Base-by-base conservation (phyloP, 805 yeast genomes). In the Nakazawaea ambrosiae region DNA sequence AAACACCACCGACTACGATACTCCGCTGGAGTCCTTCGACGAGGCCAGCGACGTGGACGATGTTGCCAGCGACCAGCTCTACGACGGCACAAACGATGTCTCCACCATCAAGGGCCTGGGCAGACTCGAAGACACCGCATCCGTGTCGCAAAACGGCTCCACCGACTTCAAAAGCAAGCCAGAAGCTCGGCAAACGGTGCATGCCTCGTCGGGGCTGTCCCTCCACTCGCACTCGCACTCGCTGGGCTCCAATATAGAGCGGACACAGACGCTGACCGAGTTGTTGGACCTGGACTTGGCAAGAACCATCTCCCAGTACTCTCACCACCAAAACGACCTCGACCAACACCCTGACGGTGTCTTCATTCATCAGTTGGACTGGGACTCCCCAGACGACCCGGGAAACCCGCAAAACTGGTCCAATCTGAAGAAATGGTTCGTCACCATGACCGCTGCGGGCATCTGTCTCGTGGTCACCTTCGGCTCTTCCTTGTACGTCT, bases 341-440 rank as follows among this genome's bases (percentile, higher is more conserved):
- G 48, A 37, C 7, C 52, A 50, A 9, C 50, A 45, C 9, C 14
- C 15, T 6, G 54, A 49, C 15, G 58, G 47, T n/a, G 46, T 63
- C 12, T 70, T 67, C 39, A 66, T 73, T 2, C 46, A 52, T 19
- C 45, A 57, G 3, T 49, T 73, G 40, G 69, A 65, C 18, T 82
- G 85, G 83, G 89, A 81, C 47, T 58, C 66, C 1, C 77, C 78
- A 1, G 66, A 60, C 22, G 89, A 82, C 52, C 65, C 63, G 34
- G 84, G 53, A 20, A 74, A 80, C 51, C 90, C 90, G 9, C 66
- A 65, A 41, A 81, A 81, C 51, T 82, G 88, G 88, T 69, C 84
- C 3, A 19, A 35, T 3, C 61, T 70, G 70, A 77, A 70, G 52
- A 78, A 71, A 57, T 81, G 89, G 88, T 52, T 54, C 28, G 60